Conservation (phyloP, 495 filamentous ascomycete genomes). For the Neurospora sp. region DNA sequence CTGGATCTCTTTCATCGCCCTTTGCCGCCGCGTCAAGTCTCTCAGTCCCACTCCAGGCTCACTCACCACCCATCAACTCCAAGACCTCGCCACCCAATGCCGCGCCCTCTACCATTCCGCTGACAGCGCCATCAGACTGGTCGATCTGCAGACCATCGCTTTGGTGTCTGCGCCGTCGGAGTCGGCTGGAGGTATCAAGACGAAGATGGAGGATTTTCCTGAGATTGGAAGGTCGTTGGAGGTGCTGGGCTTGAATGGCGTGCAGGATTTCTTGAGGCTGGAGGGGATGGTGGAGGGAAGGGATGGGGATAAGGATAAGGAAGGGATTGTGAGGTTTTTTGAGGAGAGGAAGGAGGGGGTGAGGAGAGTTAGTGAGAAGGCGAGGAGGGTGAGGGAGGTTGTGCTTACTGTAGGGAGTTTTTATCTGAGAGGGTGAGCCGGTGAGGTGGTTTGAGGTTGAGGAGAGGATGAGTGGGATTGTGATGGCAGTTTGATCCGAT, state of each 20-base stretch:
- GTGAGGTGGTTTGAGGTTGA: background rate
- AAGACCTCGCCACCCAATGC: background rate
- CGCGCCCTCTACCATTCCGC: background rate
- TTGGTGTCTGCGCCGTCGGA: background rate
- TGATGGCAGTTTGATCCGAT: no score
- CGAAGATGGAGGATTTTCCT: background rate
- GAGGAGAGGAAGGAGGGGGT: background rate
- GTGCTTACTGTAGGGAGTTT: background rate
- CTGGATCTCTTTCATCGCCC: background rate
- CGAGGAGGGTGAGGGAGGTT: background rate
- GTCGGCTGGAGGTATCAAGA: background rate
- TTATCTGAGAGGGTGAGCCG: background rate
- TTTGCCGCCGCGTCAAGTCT: background rate
- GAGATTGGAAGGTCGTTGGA: background rate
- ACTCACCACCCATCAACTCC: background rate
- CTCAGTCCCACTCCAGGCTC: background rate
- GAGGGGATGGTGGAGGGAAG: background rate
- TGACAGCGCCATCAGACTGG: background rate
- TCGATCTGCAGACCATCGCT: background rate
- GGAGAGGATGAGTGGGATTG: background rate
- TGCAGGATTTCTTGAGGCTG: background rate
- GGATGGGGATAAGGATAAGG: background rate
- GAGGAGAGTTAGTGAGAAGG: background rate
- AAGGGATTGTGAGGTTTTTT: background rate
- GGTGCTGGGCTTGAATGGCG: background rate